Evolutionary conservation across 176 grass and related monocot species (phyloP), one percentile per base, ranked within the genome.

Genomic region (Poa pratensis): DNA sequence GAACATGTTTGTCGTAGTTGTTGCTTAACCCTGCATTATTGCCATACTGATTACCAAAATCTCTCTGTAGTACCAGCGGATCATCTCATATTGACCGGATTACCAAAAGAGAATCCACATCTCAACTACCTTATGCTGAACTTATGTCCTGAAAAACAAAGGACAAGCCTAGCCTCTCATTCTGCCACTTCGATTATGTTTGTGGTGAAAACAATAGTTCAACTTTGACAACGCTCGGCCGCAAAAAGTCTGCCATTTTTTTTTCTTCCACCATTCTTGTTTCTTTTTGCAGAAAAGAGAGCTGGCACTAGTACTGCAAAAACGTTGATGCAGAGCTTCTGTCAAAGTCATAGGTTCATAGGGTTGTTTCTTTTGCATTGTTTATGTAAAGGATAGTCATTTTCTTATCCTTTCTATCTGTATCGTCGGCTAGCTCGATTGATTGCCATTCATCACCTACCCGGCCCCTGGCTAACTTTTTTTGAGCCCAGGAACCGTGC

Each of bases 271-370:
- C 9, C 19, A 22, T 54, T 54, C 10, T 11, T 39, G 46, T 78
- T 39, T 83, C 48, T 86, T 90, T 79, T 79, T 1, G 5, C 73
- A 30, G 57, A 62, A 78, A 78, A 45, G 62, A 51, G 66, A 46
- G 57, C 20, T 74, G 20, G 73, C 65, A 51, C 43, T 30, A 20
- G 15, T 64, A 50, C 63, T 22, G 2, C 73, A 82, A 62, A 72
- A 75, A 80, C 84, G 75, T 61, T 49, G 76, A 84, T 67, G 55
- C 85, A 78, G 58, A 67, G 87, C 42, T 63, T 64, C 76, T 61
- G 85, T 84, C 85, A 39, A 86, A 49, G 61, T 91, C 81, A 59
- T 80, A 75, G 83, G 71, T 66, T 39, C 42, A 4, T 43, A 73
- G 30, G 32, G 8, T 48, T 58, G 45, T 18, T 55, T 83, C 55